Percentiles rank a stretch among this genome's conserved stretches.
Conservation (phyloP, 805 yeast genomes). For the Nakazawaea ishiwadae region DNA sequence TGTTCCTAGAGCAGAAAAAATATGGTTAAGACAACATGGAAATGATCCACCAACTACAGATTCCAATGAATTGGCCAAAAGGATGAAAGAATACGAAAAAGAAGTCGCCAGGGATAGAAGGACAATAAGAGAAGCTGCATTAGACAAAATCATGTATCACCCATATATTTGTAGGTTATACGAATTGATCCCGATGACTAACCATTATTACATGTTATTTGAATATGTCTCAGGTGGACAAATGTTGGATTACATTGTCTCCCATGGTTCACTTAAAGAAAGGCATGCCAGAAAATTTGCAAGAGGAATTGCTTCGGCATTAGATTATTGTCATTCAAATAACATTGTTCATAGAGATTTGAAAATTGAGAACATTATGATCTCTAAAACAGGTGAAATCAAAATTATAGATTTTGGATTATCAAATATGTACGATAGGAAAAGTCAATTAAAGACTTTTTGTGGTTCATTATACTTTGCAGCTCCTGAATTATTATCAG, state of each 20-base stretch:
- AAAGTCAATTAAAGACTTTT: conserved; percentile 76
- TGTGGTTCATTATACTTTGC: conserved; percentile 98
- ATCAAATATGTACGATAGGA: conserved; percentile 76
- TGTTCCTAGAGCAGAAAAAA: conserved; percentile 82
- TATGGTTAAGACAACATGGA: conserved; percentile 67
- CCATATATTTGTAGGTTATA: conserved; percentile 88
- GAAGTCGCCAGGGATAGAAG: conserved; percentile 89
- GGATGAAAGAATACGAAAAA: conserved; percentile 68
- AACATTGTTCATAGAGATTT: conserved; percentile 96
- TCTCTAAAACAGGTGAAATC: conserved; percentile 88
- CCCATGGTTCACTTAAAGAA: conserved; percentile 93
- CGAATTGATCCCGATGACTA: conserved; percentile 95
- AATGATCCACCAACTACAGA: conserved; percentile 63
- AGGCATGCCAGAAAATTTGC: conserved; percentile 93
- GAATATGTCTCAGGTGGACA: conserved; percentile 98
- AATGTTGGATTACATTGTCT: conserved; percentile 92
- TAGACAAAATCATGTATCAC: conserved; percentile 85
- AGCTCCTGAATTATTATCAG: conserved; percentile 93
- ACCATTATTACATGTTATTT: conserved; percentile 93
- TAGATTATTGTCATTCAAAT: conserved; percentile 89
- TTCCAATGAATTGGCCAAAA: conserved; percentile 50
- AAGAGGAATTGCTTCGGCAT: conserved; percentile 88
- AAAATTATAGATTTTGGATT: conserved; percentile 96
- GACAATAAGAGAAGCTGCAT: conserved; percentile 91
- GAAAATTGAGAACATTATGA: conserved; percentile 94